Evolutionary conservation across 345 rosid genomes (phyloP), one percentile per base, ranked within the genome.

Genomic region (Physaria fendleri): DNA sequence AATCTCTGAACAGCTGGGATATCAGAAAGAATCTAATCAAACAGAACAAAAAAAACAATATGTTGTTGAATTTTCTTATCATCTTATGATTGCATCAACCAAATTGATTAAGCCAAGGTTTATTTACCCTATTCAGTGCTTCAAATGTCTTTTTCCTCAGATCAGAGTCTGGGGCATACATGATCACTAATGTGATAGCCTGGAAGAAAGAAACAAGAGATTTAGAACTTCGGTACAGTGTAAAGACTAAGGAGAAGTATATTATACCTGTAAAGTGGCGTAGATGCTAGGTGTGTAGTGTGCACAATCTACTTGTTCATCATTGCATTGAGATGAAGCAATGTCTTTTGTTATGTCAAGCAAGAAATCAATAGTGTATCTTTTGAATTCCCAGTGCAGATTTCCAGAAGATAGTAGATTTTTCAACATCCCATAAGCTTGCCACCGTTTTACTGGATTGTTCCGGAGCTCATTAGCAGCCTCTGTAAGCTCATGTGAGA

Each of bases 351-450:
- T 69, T 56, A 93, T 78, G 72, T 69, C 71, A 66, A 79, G 83
- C 80, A 89, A 61, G 63, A 93, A 77, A 24, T 87, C 76, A 5
- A 93, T 70, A 15, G 86, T 69, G 34, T 87, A 79, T 60, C 76
- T 65, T 83, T 73, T 89, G 53, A 87, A 69, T 66, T 81, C 80
- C 95, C 88, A 89, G 20, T 78, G 76, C 52, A 87, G 74, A 67
- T 64, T 58, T 35, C 55, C 68, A 34, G 85, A 74, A 25, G 89
- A 73, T 32, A 89, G 63, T 74, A 87, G 32, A 71, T 80, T 71
- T 76, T 75, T 87, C 63, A 83, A 62, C 88, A 85, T 86, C 77
- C 82, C 89, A 55, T 85, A 27, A 30, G 94, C 85, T 81, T 73
- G 81, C 99, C 94, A 93, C 66, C 89, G 77, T 65, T 80, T 77